These are phyloP conservation scores for Aegle marmelos DNA, from an alignment of 345 rosid species.

Conservation along the genomic window DNA sequence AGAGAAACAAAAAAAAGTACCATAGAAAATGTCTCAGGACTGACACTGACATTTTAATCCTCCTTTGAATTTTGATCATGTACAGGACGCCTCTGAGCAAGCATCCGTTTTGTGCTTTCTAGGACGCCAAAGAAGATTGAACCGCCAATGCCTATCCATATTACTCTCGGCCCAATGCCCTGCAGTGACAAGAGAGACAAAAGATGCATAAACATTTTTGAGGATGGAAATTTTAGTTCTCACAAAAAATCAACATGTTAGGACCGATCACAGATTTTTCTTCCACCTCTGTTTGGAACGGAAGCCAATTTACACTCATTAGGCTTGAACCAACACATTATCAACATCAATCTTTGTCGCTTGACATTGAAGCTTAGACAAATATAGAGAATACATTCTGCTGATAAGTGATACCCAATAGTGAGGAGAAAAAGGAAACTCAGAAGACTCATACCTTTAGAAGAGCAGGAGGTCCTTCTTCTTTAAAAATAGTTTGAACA, in stretches of 20 bases:
- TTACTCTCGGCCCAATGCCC: constrained; percentile 87
- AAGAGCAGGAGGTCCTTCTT: constrained; percentile 89
- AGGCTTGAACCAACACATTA: neutral
- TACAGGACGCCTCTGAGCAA: constrained; percentile 51
- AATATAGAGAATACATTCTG: neutral
- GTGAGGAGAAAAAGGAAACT: neutral
- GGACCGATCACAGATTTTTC: neutral
- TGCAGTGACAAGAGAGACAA: constrained; percentile 21
- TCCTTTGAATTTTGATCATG: constrained; percentile 25
- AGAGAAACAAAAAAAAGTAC: neutral
- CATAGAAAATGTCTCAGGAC: neutral
- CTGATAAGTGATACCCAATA: neutral
- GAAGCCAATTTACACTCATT: neutral
- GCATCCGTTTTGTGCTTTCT: constrained; percentile 73
- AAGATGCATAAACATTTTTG: neutral
- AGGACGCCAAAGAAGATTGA: constrained; percentile 87
- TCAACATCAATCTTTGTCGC: neutral
- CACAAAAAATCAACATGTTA: neutral
- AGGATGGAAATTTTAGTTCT: neutral
- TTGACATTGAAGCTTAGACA: neutral
- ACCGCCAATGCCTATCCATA: constrained; percentile 95
- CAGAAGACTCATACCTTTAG: constrained; percentile 53
- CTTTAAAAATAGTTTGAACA: constrained; percentile 74
- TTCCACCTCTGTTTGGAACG: neutral
- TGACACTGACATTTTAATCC: constrained; percentile 3